Evolutionary conservation across 495 filamentous ascomycete species (phyloP), one percentile per base, ranked within the genome.

Genomic region (Astrothelium subdiscretum): DNA sequence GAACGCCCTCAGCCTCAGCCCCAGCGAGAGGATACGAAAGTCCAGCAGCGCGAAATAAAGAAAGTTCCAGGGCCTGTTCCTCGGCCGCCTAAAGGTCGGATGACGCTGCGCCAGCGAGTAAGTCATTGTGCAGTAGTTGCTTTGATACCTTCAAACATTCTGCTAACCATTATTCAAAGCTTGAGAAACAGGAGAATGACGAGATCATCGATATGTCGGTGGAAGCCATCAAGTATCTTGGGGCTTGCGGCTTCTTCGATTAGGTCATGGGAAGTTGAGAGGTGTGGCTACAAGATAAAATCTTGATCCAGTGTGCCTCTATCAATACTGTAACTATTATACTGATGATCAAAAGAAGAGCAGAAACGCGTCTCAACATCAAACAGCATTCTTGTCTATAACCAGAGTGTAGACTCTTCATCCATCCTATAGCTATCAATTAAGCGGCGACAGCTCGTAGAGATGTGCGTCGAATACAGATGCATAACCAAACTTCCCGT

Each of bases 161-260:
- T 54, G 48, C 48, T 54, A 29, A 54, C 20, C 6, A 26, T 3
- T 48, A 5, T 12, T 6, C 24, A 15, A 27, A 54, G 48, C 48
- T 54, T 29, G 20, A 29, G 1, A 20, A 73, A 51, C 66, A 71
- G 65, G 69, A 75, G 60, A 31, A 66, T 61, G 63, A 68, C 20
- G 64, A 67, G 59, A 68, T 65, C 32, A 67, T 72, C 62, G 59
- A 59, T 31, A 32, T 70, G 59, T 68, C 71, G 26, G 61, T 74
- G 42, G 42, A 70, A 57, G 73, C 70, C 42, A 71, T 75, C 65
- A 74, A 73, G 62, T 69, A 69, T 65, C 67, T 75, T 38, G 72
- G 71, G 31, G 62, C 57, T 18, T 62, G 65, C 62, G 72, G 71
- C 4, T 70, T 73, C 59, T 66, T 75, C 11, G 65, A 61, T 10